Evolutionary conservation across 106 monocot species (phyloP), one percentile per base, ranked within the genome.

Genomic region (Apostasia ramifera): DNA sequence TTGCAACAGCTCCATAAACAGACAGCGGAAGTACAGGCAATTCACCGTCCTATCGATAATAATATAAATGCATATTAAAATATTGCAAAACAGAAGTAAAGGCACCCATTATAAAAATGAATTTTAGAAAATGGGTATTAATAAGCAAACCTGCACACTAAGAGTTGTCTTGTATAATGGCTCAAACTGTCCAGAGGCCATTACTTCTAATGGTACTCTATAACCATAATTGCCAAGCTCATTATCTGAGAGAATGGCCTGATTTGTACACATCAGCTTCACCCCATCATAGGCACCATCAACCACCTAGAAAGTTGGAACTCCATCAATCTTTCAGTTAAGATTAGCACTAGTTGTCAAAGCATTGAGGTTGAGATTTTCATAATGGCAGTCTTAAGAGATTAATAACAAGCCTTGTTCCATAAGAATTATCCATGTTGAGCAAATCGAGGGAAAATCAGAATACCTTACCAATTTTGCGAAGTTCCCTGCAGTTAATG

Each of bases 401-500:
- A 37, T 55, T 2, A 41, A 37, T 40, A 68, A 8, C 3, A 6
- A 9, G 49, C 10, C 67, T 41, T 53, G 37, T 26, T 26, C 26
- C 26, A 26, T 26, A 43, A 4, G 59, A 15, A 10, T 9, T 8
- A 12, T 62, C 13, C 40, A 43, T 6, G 37, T 52, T 53, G 15
- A 61, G 14, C 9, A 15, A 41, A 38, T 57, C 67, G 39, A 53
- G 39, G 66, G 47, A 5, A 15, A 55, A 69, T 57, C 51, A 44
- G 67, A 67, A 55, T 83, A 86, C 81, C 78, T 88, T 88, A 95
- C 95, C 88, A 95, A 88, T 91, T 95, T 95, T 8, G 84, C 88
- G 74, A 95, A 84, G 78, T 91, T 95, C 55, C 95, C 91, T 53
- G 95, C 79, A 15, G 95, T 95, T 74, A 95, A 63, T 66, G 95